These are phyloP conservation scores for Eragrostis nindensis DNA, from an alignment of 176 grass and related monocot genomes.

Conservation along the genomic window DNA sequence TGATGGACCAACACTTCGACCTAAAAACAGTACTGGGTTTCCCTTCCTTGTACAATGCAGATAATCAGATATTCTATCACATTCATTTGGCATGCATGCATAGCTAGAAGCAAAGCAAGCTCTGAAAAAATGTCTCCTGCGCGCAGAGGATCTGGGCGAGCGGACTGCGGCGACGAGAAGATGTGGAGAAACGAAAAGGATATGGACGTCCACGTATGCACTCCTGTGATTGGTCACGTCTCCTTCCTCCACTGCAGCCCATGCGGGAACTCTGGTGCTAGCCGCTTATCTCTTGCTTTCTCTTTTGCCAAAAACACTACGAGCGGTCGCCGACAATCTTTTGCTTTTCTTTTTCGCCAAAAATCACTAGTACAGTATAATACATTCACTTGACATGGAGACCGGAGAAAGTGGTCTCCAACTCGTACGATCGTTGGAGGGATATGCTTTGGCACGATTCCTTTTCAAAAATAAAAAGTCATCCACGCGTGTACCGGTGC, in stretches of 20 bases:
- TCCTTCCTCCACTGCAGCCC: not conserved
- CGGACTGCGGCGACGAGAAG: constrained; percentile 55
- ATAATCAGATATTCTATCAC: too few relatives aligned
- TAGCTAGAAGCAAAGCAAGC: too few relatives aligned
- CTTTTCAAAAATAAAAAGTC: too few relatives aligned
- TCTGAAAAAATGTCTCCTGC: too few relatives aligned
- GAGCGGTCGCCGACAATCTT: too few relatives aligned
- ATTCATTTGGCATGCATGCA: too few relatives aligned
- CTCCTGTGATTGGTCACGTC: not conserved
- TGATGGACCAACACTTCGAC: too few relatives aligned
- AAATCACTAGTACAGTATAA: not conserved
- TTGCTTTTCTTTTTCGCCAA: not conserved
- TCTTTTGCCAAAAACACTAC: not conserved
- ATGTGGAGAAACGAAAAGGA: not conserved
- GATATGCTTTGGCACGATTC: not conserved
- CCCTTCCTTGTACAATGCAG: too few relatives aligned
- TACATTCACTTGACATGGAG: not conserved
- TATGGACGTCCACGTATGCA: constrained; percentile 8
- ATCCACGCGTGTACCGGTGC: too few relatives aligned
- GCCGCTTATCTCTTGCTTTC: not conserved
- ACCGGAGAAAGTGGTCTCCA: not conserved
- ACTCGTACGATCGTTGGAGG: not conserved
- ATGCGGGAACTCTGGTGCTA: too few relatives aligned
- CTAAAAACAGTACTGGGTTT: too few relatives aligned
- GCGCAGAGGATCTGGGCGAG: not conserved